Conservation (phyloP, 306 rosid genomes). For the Mimosa pudica region DNA sequence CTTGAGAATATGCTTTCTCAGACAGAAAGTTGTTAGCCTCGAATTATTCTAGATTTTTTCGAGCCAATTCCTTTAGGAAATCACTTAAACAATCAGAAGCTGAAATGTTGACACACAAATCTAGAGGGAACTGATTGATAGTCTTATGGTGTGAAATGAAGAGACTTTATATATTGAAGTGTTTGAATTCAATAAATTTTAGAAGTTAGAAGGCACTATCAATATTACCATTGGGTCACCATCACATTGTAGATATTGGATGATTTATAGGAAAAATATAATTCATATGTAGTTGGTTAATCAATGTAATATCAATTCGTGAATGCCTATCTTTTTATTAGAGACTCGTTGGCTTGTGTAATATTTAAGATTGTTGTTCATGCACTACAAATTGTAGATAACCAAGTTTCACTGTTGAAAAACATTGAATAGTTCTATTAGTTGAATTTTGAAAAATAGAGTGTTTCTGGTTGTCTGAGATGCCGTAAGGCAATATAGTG, state of each 20-base stretch:
- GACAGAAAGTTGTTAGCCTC: conserved; percentile 1
- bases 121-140: neutral
- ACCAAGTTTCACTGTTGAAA: neutral
- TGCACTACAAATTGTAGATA: neutral
- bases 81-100: neutral
- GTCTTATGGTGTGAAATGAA: conserved; percentile 8
- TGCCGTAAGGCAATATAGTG: neutral
- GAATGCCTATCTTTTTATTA: neutral
- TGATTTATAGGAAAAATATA: neutral
- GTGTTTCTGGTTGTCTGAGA: neutral
- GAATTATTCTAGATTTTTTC: neutral
- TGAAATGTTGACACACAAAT: neutral
- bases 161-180: neutral
- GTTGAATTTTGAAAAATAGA: neutral
- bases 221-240: neutral
- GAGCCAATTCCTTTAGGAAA: neutral
- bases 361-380: neutral
- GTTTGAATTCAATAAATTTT: neutral
- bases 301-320: neutral
- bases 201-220: neutral
- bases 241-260: neutral
- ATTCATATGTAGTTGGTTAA: neutral
- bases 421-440: neutral
- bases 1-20: conserved; percentile 4
- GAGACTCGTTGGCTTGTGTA: neutral